phyloP scores from a whole-genome alignment of 495 filamentous ascomycete species.

The Talaromyces trachyspermus region DNA sequence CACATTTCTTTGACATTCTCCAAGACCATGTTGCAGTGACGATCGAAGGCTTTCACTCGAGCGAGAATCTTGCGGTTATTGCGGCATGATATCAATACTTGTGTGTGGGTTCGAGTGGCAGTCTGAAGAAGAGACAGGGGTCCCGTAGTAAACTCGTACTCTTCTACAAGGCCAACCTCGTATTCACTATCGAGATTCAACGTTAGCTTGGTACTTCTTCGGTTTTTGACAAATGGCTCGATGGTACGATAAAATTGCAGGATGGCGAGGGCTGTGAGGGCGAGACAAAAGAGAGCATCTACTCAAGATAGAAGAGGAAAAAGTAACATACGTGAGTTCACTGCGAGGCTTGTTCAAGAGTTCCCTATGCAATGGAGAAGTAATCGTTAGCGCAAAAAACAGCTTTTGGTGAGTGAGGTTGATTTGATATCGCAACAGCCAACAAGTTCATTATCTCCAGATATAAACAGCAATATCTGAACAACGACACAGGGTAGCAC shows the following conservation, averaged over 20 bases:
- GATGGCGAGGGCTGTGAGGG: background rate
- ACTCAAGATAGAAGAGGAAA: background rate
- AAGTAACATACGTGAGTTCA: slow-evolving; percentile 65
- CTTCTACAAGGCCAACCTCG: slow-evolving; percentile 80
- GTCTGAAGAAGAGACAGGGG: slow-evolving; percentile 90
- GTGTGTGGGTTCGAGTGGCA: slow-evolving; percentile 76
- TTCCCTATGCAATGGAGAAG: slow-evolving; percentile 45
- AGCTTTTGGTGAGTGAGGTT: slow-evolving; percentile 13
- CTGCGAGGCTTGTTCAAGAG: slow-evolving; percentile 70
- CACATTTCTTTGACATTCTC: slow-evolving; percentile 99
- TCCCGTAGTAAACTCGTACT: slow-evolving; percentile 82
- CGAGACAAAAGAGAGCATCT: slow-evolving; percentile 8
- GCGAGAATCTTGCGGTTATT: slow-evolving; percentile 83
- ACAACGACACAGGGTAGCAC: slow-evolving; percentile 19
- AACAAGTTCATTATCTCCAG: background rate
- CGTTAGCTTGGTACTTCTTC: slow-evolving; percentile 20
- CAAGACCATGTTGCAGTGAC: slow-evolving; percentile 96
- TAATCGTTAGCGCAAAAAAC: slow-evolving; percentile 18
- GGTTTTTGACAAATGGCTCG: slow-evolving; percentile 5
- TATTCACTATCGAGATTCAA: slow-evolving; percentile 51
- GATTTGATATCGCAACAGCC: slow-evolving; percentile 3
- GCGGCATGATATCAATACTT: slow-evolving; percentile 84
- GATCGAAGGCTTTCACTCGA: slow-evolving; percentile 79
- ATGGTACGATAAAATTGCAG: slow-evolving; percentile 8
- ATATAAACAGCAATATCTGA: slow-evolving; percentile 12